Evolutionary conservation across 2,329 filamentous ascomycete species (phyloP), one percentile per base, ranked within the genome.

Genomic region (Aureobasidium leucospermi): DNA sequence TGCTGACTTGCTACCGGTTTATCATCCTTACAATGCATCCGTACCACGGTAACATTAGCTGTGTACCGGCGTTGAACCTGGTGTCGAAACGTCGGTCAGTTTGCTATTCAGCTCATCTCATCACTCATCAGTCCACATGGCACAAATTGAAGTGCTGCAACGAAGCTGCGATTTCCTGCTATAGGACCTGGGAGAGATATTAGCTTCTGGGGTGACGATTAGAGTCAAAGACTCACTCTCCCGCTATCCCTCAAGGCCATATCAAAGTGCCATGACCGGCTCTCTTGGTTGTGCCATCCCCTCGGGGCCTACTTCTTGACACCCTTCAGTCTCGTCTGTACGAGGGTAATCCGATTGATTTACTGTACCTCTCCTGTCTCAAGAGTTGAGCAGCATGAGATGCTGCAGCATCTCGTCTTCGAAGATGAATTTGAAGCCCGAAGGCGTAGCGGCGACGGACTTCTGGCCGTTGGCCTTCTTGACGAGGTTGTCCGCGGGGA

Each of bases 351-450:
- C 5, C 0, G 4, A 4, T 4, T 4, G 16, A 29, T 45, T 28
- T 4, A 51, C 1, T 28, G 10, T 15, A 43, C 49, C 34, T 31
- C 7, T 31, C 10, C n/a, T n/a, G 28, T 36, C 31, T 56, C 41
- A 56, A 28, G 29, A 29, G 31, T 56, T 56, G 31, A 56, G 52
- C 23, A 45, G 41, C 52, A 56, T 56, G 29, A 56, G 52, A 45
- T 56, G 52, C 29, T 36, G 52, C n/a, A 56, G 41, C 52, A 56
- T 46, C 41, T 56, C 52, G 9, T 56, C 52, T 45, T 56, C 52
- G 10, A 56, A 45, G 41, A 56, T 28, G 31, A 9, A 11, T 10
- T n/a, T 55, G 16, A 55, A 55, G 39, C 41, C 29, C 51, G 51
- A 45, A 55, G 51, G 51, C 39, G n/a, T 11, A 32, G 49, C 29